Evolutionary conservation across 176 grass and related monocot genomes (phyloP).

Genomic region (Alloteropsis semialata): DNA sequence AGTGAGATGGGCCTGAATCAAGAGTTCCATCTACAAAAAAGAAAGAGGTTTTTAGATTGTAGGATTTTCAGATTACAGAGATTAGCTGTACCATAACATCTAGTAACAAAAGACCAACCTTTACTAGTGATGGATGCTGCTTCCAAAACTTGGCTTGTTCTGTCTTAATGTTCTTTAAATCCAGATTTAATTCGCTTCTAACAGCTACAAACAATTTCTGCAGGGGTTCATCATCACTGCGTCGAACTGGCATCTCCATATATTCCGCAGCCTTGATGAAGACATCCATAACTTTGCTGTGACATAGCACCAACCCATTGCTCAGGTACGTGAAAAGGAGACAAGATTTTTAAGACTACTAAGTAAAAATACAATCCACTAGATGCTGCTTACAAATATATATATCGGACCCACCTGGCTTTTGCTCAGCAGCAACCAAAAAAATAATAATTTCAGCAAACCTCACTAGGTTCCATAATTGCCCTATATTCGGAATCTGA

Average conservation of each 20-base stretch:
- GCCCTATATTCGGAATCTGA: neutral
- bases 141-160: slow-evolving; percentile 99
- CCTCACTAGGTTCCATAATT: neutral
- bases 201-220: slow-evolving; percentile 92
- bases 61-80: neutral
- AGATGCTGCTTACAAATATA: too few relatives aligned
- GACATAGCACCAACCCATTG: slow-evolving; percentile 10
- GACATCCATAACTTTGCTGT: slow-evolving; percentile 99
- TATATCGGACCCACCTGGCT: too few relatives aligned
- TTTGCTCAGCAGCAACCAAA: neutral
- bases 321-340: slow-evolving; percentile 17
- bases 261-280: slow-evolving; percentile 99
- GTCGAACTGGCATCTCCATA: slow-evolving; percentile 95
- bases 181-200: slow-evolving; percentile 99
- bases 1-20: slow-evolving; percentile 96
- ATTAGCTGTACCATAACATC: slow-evolving; percentile 1
- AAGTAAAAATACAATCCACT: neutral
- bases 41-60: neutral
- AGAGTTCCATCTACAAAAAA: slow-evolving; percentile 80
- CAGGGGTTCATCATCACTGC: slow-evolving; percentile 94
- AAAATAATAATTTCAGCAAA: neutral
- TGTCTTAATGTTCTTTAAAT: slow-evolving; percentile 92
- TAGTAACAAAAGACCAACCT: slow-evolving; percentile 50
- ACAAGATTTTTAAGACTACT: neutral
- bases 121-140: slow-evolving; percentile 96